These are phyloP conservation scores for Penicillium macrosclerotiorum DNA, from an alignment of 495 filamentous ascomycete species.

Conservation along the genomic window DNA sequence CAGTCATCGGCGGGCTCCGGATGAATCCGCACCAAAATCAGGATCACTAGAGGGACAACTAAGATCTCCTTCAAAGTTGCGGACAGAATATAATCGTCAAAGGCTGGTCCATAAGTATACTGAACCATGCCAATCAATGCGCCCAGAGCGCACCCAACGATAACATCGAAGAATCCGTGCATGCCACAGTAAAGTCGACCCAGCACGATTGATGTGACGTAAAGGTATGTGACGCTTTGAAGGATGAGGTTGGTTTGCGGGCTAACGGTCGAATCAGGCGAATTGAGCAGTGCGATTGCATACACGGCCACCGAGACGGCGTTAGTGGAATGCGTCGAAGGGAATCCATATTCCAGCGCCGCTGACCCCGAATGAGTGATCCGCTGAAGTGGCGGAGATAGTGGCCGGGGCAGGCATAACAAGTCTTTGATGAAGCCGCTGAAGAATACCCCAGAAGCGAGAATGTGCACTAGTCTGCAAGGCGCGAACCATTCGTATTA, in stretches of 20 bases:
- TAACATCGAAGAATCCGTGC: conserved; percentile 93
- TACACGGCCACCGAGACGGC: conserved; percentile 93
- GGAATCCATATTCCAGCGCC: conserved; percentile 94
- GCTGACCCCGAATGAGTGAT: conserved; percentile 97
- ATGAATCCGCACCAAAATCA: conserved; percentile 80
- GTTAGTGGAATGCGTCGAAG: conserved; percentile 95
- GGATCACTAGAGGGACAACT: conserved; percentile 59
- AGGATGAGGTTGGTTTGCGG: conserved; percentile 53
- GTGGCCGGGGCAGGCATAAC: conserved; percentile 87
- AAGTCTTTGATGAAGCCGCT: conserved; percentile 94
- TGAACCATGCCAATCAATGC: conserved; percentile 66
- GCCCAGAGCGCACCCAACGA: conserved; percentile 74
- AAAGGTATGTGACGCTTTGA: conserved; percentile 70
- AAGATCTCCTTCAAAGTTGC: conserved; percentile 53
- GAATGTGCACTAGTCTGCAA: conserved; percentile 78
- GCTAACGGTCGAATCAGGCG: conserved; percentile 50
- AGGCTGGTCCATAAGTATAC: conserved; percentile 62
- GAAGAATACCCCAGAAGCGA: conserved; percentile 87
- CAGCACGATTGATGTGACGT: conserved; percentile 84
- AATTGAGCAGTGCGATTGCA: conserved; percentile 62
- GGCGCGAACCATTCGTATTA: no score
- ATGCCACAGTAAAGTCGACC: conserved; percentile 96
- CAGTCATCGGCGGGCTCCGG: conserved; percentile 96
- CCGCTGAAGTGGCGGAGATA: conserved; percentile 88
- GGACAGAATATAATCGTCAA: conserved; percentile 62